Evolutionary conservation across 106 monocot genomes (phyloP).

Genomic region (Gastrodia elata): DNA sequence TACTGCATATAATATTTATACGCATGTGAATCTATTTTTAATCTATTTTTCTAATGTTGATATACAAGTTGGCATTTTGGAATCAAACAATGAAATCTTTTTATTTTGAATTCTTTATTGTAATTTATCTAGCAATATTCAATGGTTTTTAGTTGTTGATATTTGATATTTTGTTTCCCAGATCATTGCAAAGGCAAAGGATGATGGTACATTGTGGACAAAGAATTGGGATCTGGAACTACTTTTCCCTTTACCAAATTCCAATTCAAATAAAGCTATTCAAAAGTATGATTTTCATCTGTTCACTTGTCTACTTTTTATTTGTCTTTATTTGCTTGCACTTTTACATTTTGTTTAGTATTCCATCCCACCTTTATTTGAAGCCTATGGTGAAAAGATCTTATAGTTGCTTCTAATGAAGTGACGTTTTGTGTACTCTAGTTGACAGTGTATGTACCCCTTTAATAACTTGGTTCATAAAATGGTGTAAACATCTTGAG

Average conservation of each 20-base stretch:
- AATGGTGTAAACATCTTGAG: neutral
- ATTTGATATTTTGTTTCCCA: conserved; percentile 20
- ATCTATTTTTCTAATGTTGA: neutral
- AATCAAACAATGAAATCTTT: neutral
- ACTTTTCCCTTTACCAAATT: conserved; percentile 62
- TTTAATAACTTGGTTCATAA: neutral
- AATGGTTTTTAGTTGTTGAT: neutral
- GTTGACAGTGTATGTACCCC: neutral
- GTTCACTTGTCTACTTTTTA: neutral
- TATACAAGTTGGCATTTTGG: neutral
- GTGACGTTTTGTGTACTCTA: neutral
- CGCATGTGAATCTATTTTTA: neutral
- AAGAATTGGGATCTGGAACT: conserved; percentile 92
- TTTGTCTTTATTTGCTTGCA: neutral
- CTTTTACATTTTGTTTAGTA: neutral
- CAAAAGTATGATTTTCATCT: conserved; percentile 35
- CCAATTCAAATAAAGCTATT: conserved; percentile 13
- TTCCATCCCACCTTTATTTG: neutral
- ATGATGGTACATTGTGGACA: conserved; percentile 80
- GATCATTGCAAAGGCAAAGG: conserved; percentile 68
- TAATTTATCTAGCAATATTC: neutral
- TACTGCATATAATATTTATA: neutral
- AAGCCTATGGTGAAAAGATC: neutral
- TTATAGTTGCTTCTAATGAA: neutral
- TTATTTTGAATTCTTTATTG: neutral